These are phyloP conservation scores for Alliaria petiolata DNA, from an alignment of 345 rosid genomes.

Conservation along the genomic window DNA sequence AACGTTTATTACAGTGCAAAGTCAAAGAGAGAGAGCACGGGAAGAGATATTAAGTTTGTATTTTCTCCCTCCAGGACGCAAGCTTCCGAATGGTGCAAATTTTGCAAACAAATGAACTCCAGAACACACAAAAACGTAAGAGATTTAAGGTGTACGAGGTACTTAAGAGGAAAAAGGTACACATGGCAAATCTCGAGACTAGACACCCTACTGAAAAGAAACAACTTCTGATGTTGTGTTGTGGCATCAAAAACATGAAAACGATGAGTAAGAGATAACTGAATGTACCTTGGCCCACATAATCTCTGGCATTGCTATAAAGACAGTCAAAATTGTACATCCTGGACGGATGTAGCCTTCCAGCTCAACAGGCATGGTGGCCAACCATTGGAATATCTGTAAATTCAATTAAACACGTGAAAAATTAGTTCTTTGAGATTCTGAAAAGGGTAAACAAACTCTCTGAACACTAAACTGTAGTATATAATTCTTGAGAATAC, in stretches of 20 bases:
- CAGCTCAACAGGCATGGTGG: constrained; percentile 94
- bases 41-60: constrained; percentile 2
- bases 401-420: constrained; percentile 28
- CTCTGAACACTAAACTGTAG: constrained; percentile 65
- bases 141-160: background rate
- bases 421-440: constrained; percentile 31
- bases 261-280: background rate
- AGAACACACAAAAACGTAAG: background rate
- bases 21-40: background rate
- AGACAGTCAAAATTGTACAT: constrained; percentile 86
- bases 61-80: constrained; percentile 3
- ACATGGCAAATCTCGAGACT: background rate
- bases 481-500: constrained; percentile 57
- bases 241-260: background rate
- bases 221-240: background rate
- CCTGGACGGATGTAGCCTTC: constrained; percentile 99
- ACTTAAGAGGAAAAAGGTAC: background rate
- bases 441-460: background rate
- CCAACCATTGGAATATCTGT: constrained; percentile 94
- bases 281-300: constrained; percentile 84
- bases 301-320: constrained; percentile 74
- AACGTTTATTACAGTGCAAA: background rate
- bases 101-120: background rate
- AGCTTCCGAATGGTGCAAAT: background rate
- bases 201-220: constrained; percentile 11